A percentile compares a stretch with the other conserved stretches of the same genome.
Conservation (phyloP, 768 basidiomycete genomes). For the Royoungia palumana region DNA sequence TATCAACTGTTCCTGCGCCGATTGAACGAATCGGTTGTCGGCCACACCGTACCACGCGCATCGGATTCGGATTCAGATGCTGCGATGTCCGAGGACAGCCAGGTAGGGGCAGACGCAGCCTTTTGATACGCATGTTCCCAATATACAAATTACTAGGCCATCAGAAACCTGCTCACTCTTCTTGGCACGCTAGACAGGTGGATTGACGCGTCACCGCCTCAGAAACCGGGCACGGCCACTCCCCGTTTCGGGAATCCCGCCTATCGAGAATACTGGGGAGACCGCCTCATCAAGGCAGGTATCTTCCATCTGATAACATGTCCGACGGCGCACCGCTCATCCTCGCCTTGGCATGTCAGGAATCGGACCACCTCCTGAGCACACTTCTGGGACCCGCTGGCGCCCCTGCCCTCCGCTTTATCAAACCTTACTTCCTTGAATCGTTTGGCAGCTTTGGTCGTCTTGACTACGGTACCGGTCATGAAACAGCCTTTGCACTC, state of each 20-base stretch:
- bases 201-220: constrained; percentile 80
- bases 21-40: constrained; percentile 75
- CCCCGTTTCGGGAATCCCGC: constrained; percentile 93
- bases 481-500: constrained; percentile 85
- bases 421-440: constrained; percentile 74
- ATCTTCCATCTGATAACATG: neutral
- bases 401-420: constrained; percentile 48
- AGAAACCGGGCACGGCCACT: constrained; percentile 42
- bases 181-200: constrained; percentile 66
- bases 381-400: constrained; percentile 47
- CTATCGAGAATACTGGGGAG: constrained; percentile 77
- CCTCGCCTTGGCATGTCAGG: constrained; percentile 33
- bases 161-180: constrained; percentile 47
- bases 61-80: constrained; percentile 1
- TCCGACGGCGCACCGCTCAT: neutral
- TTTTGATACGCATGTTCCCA: neutral
- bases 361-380: constrained; percentile 49
- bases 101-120: constrained; percentile 15
- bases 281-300: constrained; percentile 69
- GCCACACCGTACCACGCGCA: constrained; percentile 47
- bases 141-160: constrained; percentile 37
- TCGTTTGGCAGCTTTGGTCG: constrained; percentile 90
- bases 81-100: constrained; percentile 2
- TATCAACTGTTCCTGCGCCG: constrained; percentile 73
- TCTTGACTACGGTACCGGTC: constrained; percentile 96